Conservation (phyloP, 441 rosid genomes). For the Iberis amara region DNA sequence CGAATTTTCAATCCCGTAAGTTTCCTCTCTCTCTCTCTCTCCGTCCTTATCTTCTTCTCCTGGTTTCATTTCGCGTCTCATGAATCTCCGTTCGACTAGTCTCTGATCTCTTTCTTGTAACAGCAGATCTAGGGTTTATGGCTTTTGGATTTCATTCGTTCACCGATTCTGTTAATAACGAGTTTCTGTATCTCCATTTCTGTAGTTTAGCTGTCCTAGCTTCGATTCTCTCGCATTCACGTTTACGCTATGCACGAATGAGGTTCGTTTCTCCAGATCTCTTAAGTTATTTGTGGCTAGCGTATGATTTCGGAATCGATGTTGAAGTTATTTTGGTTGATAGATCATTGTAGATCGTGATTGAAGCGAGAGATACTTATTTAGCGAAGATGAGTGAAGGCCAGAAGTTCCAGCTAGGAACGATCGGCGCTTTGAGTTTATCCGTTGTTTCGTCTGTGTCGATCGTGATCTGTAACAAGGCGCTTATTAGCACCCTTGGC, state of each 20-base stretch:
- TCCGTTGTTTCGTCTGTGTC: constrained; percentile 86
- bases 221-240: constrained; percentile 29
- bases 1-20: neutral
- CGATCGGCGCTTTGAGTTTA: constrained; percentile 67
- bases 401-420: constrained; percentile 72
- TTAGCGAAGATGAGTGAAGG: constrained; percentile 54
- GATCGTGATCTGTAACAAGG: constrained; percentile 87
- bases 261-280: constrained; percentile 35
- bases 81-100: neutral
- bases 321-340: neutral
- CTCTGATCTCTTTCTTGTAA: neutral
- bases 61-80: neutral
- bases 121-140: constrained; percentile 45
- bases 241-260: constrained; percentile 23
- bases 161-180: constrained; percentile 2
- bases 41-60: neutral
- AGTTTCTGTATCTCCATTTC: constrained; percentile 21
- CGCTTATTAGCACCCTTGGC: constrained; percentile 74
- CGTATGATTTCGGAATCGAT: neutral
- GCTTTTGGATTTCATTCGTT: constrained; percentile 14
- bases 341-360: constrained; percentile 29
- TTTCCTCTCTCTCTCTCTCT: neutral
- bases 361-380: constrained; percentile 8
- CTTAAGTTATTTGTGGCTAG: neutral
- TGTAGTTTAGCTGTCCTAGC: constrained; percentile 29